phyloP scores from a whole-genome alignment of 768 basidiomycete genomes.

The Termitomyces sp. region DNA sequence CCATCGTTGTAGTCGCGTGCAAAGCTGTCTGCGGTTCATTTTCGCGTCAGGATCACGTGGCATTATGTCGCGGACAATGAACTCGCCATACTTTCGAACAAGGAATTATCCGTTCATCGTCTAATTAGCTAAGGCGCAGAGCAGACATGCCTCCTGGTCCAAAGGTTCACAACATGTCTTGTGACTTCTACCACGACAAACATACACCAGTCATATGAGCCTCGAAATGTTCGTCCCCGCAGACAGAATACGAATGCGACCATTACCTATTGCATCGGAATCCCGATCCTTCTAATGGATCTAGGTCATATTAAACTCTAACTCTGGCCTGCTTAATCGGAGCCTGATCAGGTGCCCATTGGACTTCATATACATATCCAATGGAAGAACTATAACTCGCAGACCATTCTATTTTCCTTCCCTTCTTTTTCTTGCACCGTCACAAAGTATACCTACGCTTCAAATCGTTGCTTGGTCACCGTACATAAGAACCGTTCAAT shows the following conservation, averaged over 20 bases:
- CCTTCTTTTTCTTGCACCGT: not conserved
- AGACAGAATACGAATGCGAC: not conserved
- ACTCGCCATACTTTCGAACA: too few species aligned
- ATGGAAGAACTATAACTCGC: constrained; percentile 12
- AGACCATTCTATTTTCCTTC: constrained; percentile 1
- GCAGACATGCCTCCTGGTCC: not conserved
- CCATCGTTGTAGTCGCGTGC: constrained; percentile 18
- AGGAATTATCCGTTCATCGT: too few species aligned
- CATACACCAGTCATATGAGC: not conserved
- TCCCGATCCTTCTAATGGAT: constrained; percentile 1
- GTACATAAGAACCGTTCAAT: not conserved
- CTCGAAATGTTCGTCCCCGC: not conserved
- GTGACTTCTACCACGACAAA: not conserved
- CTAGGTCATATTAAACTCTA: constrained; percentile 8
- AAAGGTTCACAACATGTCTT: not conserved
- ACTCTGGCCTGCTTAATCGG: constrained; percentile 9
- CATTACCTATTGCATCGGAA: constrained; percentile 6
- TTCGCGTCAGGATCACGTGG: constrained; percentile 10
- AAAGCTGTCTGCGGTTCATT: not conserved
- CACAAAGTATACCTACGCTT: not conserved
- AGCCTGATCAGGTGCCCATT: constrained; percentile 11
- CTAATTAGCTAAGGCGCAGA: not conserved
- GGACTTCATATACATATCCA: constrained; percentile 4
- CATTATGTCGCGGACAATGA: too few species aligned
- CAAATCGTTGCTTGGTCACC: not conserved